Percentiles rank a stretch among this genome's conserved stretches.
phyloP scores from a whole-genome alignment of 805 yeast genomes.

The Yamadazyma tumulicola region DNA sequence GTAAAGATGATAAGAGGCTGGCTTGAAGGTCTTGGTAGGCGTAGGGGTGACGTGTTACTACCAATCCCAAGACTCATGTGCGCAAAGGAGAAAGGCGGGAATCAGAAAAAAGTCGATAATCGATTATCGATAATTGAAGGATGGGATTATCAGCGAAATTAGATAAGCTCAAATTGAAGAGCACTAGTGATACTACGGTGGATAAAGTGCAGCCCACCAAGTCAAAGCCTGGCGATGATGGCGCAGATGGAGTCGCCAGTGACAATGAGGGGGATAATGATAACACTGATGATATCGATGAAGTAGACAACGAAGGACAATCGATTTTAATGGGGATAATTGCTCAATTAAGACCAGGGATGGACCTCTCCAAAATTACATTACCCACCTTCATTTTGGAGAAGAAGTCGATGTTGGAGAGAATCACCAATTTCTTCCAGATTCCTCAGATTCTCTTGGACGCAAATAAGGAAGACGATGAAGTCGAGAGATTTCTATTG shows the following conservation, averaged over 20 bases:
- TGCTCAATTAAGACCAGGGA: conserved; percentile 87
- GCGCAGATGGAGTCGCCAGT: not conserved
- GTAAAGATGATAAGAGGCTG: no score
- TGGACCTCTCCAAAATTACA: conserved; percentile 85
- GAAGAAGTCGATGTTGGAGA: conserved; percentile 92
- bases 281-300: conserved; percentile 74
- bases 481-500: conserved; percentile 63
- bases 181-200: conserved; percentile 8
- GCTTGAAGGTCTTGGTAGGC: no score
- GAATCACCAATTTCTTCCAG: conserved; percentile 84
- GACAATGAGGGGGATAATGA: conserved; percentile 8
- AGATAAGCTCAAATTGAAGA: conserved; percentile 22
- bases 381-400: conserved; percentile 94
- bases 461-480: conserved; percentile 61
- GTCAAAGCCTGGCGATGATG: not conserved
- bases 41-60: no score
- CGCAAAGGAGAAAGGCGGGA: no score
- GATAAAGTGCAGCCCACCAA: not conserved
- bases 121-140: no score
- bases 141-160: conserved; percentile 30
- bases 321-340: conserved; percentile 83
- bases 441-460: conserved; percentile 71
- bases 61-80: no score
- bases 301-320: conserved; percentile 86
- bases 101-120: no score